Evolutionary conservation across 805 yeast species (phyloP).

Genomic region (Saccharomyces mikatae): DNA sequence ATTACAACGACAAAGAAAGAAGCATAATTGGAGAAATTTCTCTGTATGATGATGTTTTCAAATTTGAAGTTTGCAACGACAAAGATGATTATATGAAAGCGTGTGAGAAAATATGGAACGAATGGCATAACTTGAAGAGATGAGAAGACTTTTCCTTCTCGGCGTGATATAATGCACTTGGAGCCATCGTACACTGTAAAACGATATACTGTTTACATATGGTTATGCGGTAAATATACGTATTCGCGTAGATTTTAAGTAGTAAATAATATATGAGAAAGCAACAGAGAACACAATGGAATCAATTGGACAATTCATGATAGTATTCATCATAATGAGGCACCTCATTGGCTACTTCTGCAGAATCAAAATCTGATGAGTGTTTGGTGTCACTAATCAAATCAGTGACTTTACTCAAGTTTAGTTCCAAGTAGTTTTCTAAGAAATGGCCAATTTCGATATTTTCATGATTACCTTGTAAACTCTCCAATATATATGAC

Average conservation of each 20-base stretch:
- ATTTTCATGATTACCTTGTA: slow-evolving; percentile 81
- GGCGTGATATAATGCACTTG: background rate
- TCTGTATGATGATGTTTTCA: slow-evolving; percentile 16
- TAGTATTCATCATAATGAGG: slow-evolving; percentile 13
- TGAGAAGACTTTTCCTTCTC: background rate
- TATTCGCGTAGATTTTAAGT: background rate
- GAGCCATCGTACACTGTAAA: background rate
- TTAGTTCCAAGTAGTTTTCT: slow-evolving; percentile 43
- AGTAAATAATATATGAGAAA: background rate
- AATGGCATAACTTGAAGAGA: slow-evolving; percentile 12
- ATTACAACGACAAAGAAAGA: background rate
- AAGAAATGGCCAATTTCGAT: slow-evolving; percentile 74
- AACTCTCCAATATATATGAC: slow-evolving; percentile 34
- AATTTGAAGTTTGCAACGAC: slow-evolving; percentile 20
- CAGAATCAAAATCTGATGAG: slow-evolving; percentile 25
- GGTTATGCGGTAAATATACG: background rate
- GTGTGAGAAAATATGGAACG: slow-evolving; percentile 31
- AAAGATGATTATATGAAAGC: slow-evolving; percentile 23
- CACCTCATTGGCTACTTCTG: slow-evolving; percentile 5
- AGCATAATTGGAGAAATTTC: slow-evolving; percentile 10
- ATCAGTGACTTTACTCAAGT: slow-evolving; percentile 43
- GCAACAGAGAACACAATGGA: background rate
- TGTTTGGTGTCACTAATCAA: slow-evolving; percentile 44
- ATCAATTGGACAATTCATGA: slow-evolving; percentile 7
- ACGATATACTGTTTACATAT: background rate